Conservation (phyloP, 148 eudicot genomes). For the Amaranthus cruentus region DNA sequence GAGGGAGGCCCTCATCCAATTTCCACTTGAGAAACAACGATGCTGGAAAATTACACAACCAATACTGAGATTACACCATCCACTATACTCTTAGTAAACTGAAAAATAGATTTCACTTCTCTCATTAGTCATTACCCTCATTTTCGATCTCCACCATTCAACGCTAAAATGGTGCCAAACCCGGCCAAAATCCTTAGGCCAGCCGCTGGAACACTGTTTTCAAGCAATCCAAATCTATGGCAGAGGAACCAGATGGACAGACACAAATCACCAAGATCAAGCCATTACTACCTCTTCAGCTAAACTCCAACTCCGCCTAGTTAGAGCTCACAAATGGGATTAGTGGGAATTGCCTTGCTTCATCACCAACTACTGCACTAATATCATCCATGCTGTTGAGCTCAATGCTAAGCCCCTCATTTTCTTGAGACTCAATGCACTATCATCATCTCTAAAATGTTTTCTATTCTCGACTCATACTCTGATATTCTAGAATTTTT, state of each 20-base stretch:
- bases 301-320: conserved; percentile 74
- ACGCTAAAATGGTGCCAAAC: conserved; percentile 11
- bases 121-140: background rate
- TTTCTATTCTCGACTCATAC: too few relatives aligned
- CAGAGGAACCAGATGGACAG: conserved; percentile 56
- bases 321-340: conserved; percentile 67
- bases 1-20: too few relatives aligned
- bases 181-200: conserved; percentile 4
- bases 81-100: too few relatives aligned
- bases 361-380: conserved; percentile 78
- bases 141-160: too few relatives aligned
- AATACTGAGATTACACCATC: too few relatives aligned
- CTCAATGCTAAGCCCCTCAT: conserved; percentile 82
- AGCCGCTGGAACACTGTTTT: conserved; percentile 5
- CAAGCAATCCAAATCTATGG: conserved; percentile 42
- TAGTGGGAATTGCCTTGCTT: conserved; percentile 96
- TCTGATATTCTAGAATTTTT: too few relatives aligned
- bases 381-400: conserved; percentile 85
- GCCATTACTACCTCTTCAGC: conserved; percentile 76
- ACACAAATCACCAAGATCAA: conserved; percentile 82
- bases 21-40: too few relatives aligned
- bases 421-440: conserved; percentile 51
- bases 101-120: background rate
- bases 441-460: too few relatives aligned
- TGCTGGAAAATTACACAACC: too few relatives aligned